Percentiles rank a stretch among this genome's conserved stretches.
phyloP scores from a whole-genome alignment of 139 green algal genomes.

The Chlamydomonas sp. region DNA sequence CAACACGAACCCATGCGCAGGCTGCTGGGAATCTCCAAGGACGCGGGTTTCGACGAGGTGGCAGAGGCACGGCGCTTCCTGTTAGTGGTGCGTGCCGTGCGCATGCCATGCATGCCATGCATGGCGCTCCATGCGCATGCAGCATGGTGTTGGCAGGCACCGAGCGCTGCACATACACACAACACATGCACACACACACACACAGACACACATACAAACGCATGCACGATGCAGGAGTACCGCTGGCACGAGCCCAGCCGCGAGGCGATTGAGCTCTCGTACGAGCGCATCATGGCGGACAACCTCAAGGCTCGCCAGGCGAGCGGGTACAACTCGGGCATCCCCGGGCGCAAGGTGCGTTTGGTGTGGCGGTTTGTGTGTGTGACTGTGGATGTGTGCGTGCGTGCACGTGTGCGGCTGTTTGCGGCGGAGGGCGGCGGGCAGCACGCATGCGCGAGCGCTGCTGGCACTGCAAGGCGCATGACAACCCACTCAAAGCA shows the following conservation, averaged over 20 bases:
- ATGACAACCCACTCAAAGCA: no score
- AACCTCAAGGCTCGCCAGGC: slow-evolving; percentile 21
- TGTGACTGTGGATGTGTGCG: no score
- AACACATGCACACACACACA: neutral
- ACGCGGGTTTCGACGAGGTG: slow-evolving; percentile 75
- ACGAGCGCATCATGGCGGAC: slow-evolving; percentile 70
- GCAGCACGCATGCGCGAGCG: no score
- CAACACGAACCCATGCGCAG: slow-evolving; percentile 22
- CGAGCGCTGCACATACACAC: neutral
- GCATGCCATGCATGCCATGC: neutral
- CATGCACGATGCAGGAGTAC: slow-evolving; percentile 52
- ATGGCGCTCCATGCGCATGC: neutral
- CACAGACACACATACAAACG: neutral
- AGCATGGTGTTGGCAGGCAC: no score
- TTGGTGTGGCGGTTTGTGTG: no score
- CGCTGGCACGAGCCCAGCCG: slow-evolving; percentile 60
- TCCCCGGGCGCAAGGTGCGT: no score
- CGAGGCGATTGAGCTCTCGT: slow-evolving; percentile 78
- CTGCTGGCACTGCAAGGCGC: no score
- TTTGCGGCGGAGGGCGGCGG: no score
- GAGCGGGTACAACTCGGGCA: no score
- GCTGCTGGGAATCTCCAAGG: slow-evolving; percentile 54
- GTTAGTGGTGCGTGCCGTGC: slow-evolving; percentile 39
- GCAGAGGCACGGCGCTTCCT: slow-evolving; percentile 73
- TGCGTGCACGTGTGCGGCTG: no score